Conservation (phyloP, 371 early-diverging fungal species). For the Mortierella sp. region DNA sequence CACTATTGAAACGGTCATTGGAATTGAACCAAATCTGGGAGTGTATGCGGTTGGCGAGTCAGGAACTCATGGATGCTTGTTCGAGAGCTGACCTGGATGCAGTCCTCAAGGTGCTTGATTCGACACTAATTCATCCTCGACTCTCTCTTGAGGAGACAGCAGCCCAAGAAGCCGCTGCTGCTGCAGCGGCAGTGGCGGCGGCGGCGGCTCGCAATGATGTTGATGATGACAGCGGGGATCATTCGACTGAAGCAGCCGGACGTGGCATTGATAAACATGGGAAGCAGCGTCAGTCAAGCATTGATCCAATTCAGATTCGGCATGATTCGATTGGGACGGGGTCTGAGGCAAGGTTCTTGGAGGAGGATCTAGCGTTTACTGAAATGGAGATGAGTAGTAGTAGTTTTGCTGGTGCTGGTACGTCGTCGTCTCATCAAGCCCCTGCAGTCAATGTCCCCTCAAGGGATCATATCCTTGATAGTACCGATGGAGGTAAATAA, state of each 20-base stretch:
- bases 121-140: slow-evolving; percentile 29
- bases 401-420: slow-evolving; percentile 1
- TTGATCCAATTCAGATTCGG: slow-evolving; percentile 1
- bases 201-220: neutral
- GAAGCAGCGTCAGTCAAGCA: slow-evolving; percentile 19
- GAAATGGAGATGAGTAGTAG: neutral
- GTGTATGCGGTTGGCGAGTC: slow-evolving; percentile 37
- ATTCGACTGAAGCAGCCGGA: neutral
- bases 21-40: slow-evolving; percentile 52
- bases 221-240: neutral
- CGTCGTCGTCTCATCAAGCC: slow-evolving; percentile 11
- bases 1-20: slow-evolving; percentile 20
- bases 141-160: slow-evolving; percentile 10
- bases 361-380: neutral
- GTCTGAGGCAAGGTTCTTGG: neutral
- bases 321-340: slow-evolving; percentile 27
- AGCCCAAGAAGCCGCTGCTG: neutral
- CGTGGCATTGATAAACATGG: neutral
- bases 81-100: slow-evolving; percentile 37
- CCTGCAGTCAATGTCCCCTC: neutral
- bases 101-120: slow-evolving; percentile 32
- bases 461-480: neutral
- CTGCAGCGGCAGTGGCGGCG: neutral
- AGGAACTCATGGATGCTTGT: slow-evolving; percentile 54
- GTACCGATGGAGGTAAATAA: neutral